Base-by-base conservation (phyloP, 305 asterid genomes). In the Striga hermonthica region DNA sequence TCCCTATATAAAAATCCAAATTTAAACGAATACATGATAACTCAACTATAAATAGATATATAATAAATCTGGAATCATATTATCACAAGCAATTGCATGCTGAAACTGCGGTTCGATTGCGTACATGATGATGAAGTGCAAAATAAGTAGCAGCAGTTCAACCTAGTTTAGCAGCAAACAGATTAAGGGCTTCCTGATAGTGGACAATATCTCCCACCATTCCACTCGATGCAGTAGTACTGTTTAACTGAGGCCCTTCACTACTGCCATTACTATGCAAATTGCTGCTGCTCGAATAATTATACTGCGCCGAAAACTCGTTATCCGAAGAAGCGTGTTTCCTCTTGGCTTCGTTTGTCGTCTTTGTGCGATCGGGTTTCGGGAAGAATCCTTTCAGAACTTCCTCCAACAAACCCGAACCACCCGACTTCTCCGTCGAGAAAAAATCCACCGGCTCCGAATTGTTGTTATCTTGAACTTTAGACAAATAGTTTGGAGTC, bases 341-440 rank as follows among this genome's bases (percentile, higher is more conserved):
- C 38, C 55, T 59, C 62, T 59, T 47, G 5, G 39, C 48, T 2
- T 6, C 57, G 39, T 13, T 56, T 2, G 39, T 65, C 13, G 16
- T 52, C 11, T 16, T 55, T 22, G 2, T 76, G 76, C 38, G 72
- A n/a, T n/a, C n/a, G 6, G 77, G 81, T n/a, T 82, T 86, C 0
- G 98, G 98, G 57, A 89, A 89, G 69, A 89, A 91, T 50, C 94
- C 90, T 39, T 84, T 73, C 10, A 89, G 53, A 3, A 83, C 88
- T 69, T 87, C 95, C 36, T 91, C 86, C 7, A 91, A 16, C 14
- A 91, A 35, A 9, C 98, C 98, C 0, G 98, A 91, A 61, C 67
- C 92, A 61, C 67, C 92, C 1, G 95, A 73, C 4, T 74, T 70
- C 76, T 86, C 98, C 0, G 81, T 47, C 0, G 80, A 57, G 14